Percentiles rank a stretch among this genome's conserved stretches.
These are phyloP conservation scores for Balakata baccata DNA, from an alignment of 345 rosid species.

Conservation along the genomic window DNA sequence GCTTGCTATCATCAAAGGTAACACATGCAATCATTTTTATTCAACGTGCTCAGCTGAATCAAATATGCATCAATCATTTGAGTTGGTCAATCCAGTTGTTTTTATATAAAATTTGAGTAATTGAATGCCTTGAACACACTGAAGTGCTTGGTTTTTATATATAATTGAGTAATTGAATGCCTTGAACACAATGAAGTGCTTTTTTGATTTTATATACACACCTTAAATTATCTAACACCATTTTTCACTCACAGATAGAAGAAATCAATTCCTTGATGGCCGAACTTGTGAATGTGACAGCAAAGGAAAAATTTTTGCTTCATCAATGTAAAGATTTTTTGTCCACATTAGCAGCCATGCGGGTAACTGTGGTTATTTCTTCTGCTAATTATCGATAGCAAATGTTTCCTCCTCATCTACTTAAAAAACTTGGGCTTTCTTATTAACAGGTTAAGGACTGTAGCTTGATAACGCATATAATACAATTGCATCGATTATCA, in stretches of 20 bases:
- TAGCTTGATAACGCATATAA: conserved; percentile 84
- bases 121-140: background rate
- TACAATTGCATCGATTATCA: conserved; percentile 54
- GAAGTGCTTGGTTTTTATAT: background rate
- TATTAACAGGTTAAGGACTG: conserved; percentile 64
- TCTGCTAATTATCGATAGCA: background rate
- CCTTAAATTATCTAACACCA: too few species aligned
- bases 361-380: conserved; percentile 44
- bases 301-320: conserved; percentile 63
- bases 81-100: background rate
- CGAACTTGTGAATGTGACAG: conserved; percentile 61
- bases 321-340: conserved; percentile 66
- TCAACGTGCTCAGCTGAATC: background rate
- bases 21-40: background rate
- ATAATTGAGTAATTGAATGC: too few species aligned
- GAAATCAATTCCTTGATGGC: conserved; percentile 56
- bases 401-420: background rate
- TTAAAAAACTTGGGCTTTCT: background rate
- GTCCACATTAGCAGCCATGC: conserved; percentile 62
- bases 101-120: background rate
- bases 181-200: too few species aligned
- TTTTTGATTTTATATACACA: too few species aligned
- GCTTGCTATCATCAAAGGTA: conserved; percentile 62
- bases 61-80: background rate
- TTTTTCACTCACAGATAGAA: conserved; percentile 55